phyloP scores from a whole-genome alignment of 192 early-diverging fungal genomes.

The Podochytrium sp. region DNA sequence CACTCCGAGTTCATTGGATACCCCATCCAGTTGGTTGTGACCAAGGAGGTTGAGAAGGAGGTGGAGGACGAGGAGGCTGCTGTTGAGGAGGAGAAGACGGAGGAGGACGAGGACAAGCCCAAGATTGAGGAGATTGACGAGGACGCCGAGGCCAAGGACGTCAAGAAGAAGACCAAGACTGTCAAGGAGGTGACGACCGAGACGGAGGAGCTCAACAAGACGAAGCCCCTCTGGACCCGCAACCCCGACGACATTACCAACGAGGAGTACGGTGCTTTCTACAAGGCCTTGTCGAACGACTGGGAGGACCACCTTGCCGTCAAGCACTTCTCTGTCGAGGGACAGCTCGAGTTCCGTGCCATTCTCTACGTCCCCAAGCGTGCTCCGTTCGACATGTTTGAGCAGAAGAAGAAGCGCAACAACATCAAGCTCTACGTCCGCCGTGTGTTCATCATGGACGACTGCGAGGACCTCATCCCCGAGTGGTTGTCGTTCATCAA shows the following conservation, averaged over 20 bases:
- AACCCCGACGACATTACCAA: conserved; percentile 96
- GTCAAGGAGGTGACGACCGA: conserved; percentile 82
- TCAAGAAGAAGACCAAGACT: conserved; percentile 80
- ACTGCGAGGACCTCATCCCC: conserved; percentile 99
- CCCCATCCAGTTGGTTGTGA: conserved; percentile 95
- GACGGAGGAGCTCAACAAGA: conserved; percentile 97
- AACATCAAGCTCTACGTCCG: conserved; percentile 99
- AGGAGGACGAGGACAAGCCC: conserved; percentile 54
- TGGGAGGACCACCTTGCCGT: conserved; percentile 97
- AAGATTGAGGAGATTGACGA: conserved; percentile 63
- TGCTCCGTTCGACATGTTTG: conserved; percentile 98
- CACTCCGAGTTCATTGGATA: conserved; percentile 99
- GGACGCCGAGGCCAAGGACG: conserved; percentile 76
- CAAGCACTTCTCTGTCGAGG: conserved; percentile 99
- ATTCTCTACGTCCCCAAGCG: conserved; percentile 96
- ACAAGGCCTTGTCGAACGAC: conserved; percentile 98
- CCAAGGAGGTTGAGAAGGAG: conserved; percentile 98
- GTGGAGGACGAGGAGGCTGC: conserved; percentile 88
- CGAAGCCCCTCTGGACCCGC: conserved; percentile 98
- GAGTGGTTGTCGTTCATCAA: conserved; percentile 99
- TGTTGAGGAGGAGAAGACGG: conserved; percentile 72
- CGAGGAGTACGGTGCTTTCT: conserved; percentile 98
- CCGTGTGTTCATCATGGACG: conserved; percentile 99
- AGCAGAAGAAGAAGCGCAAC: conserved; percentile 99
- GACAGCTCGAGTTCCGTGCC: conserved; percentile 99